Evolutionary conservation across 2,329 filamentous ascomycete genomes (phyloP), one percentile per base, ranked within the genome.

Genomic region (Aspergillus fumigatiaffinis): DNA sequence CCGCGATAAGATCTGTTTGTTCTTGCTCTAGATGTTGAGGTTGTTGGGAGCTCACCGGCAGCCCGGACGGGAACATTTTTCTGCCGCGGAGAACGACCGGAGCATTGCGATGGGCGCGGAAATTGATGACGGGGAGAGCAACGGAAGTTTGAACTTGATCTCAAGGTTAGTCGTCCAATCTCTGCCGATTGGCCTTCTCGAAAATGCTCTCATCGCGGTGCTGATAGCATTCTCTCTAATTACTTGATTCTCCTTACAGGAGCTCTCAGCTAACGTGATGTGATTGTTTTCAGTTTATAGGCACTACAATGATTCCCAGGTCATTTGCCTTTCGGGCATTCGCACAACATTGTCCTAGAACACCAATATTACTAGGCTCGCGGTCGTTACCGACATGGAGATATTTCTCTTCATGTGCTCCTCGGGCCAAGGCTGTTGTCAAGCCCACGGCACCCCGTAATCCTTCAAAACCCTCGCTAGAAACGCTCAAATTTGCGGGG

Each of bases 31-130:
- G 63, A 65, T 60, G 72, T 74, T 73, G 71, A 74, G 70, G 67
- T 64, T 65, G 68, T 71, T 71, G 68, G 66, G 69, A 71, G 67
- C 68, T 73, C 70, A 72, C 72, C 71, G 72, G 71, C 64, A 61
- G 64, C 70, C 71, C 66, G 70, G 70, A 67, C 67, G 62, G 72
- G 72, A 73, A 73, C 62, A 73, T 74, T 73, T 73, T 74, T 74
- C 68, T 71, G 70, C 72, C 72, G 71, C 65, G 54, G 60, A 66
- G 61, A 66, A 66, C 57, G 59, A 61, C 60, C 54, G 60, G 55
- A 46, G 52, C 14, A 63, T 58, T 64, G 57, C 52, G 53, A 47
- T 51, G 44, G 50, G 44, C 26, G 44, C 44, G 44, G 44, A 47
- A 9, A 47, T 26, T 17, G 44, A 47, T 4, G 44, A 47, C 14